Percentiles rank a stretch among this genome's conserved stretches.
Conservation (phyloP, 805 yeast species). For the Brettanomyces anomalus region DNA sequence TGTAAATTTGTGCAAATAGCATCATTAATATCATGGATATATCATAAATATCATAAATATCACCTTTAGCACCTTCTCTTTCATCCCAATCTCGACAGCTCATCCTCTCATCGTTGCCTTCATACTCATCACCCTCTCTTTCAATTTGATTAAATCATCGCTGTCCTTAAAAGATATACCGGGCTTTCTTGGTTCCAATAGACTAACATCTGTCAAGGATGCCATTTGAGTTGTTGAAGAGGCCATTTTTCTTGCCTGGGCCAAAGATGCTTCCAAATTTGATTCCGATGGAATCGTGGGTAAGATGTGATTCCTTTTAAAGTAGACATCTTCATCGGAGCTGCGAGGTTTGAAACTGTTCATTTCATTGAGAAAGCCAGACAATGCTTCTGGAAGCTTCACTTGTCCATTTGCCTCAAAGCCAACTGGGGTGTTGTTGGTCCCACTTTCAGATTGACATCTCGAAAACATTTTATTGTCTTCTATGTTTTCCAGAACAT, state of each 20-base stretch:
- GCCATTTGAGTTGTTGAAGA: no score
- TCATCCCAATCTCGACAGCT: no score
- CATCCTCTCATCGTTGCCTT: constrained; percentile 12
- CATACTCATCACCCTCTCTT: constrained; percentile 22
- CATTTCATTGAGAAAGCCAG: neutral
- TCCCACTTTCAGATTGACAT: constrained; percentile 13
- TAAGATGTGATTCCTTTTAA: constrained; percentile 1
- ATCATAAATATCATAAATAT: neutral
- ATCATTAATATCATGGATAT: neutral
- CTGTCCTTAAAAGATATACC: constrained; percentile 16
- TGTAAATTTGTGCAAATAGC: no score
- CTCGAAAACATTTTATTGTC: constrained; percentile 6
- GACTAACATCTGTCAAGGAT: no score
- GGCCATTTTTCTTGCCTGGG: neutral
- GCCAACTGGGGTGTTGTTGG: neutral
- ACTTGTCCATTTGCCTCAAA: no score
- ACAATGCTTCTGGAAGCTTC: neutral
- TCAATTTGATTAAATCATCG: constrained; percentile 22
- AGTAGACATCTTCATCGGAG: neutral
- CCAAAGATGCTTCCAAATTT: constrained; percentile 6
- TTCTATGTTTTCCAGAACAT: neutral
- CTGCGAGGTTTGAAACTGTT: neutral
- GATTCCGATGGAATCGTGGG: constrained; percentile 20
- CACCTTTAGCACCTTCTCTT: neutral
- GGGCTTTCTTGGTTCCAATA: no score